Conservation (phyloP, 805 yeast species). For the Metschnikowia sp. region DNA sequence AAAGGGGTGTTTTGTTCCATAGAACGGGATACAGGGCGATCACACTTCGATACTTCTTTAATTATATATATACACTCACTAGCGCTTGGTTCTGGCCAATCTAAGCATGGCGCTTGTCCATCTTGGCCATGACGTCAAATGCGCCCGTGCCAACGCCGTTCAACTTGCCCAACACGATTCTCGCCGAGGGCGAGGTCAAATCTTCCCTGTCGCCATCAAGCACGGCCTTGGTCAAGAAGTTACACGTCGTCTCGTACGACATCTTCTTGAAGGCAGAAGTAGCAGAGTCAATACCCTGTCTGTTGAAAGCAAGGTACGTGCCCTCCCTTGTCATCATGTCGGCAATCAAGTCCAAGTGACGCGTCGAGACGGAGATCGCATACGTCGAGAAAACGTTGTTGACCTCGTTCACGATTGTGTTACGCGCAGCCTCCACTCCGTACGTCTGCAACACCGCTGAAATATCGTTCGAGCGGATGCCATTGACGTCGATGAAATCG, state of each 20-base stretch:
- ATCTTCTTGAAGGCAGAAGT: constrained; percentile 97
- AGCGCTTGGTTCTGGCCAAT: too few species aligned
- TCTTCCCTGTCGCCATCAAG: constrained; percentile 87
- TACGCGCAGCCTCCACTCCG: constrained; percentile 99
- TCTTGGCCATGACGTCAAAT: constrained; percentile 67
- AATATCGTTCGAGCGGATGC: constrained; percentile 88
- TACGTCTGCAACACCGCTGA: constrained; percentile 85
- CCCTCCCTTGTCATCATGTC: constrained; percentile 99
- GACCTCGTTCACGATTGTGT: constrained; percentile 93
- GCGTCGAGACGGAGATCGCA: constrained; percentile 86
- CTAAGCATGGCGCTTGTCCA: constrained; percentile 2
- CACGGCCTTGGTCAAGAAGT: constrained; percentile 94
- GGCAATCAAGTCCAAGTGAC: constrained; percentile 95
- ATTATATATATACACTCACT: too few species aligned
- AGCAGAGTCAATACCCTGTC: constrained; percentile 96
- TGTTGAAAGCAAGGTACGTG: constrained; percentile 89
- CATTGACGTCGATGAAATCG: constrained; percentile 85
- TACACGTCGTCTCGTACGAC: constrained; percentile 98
- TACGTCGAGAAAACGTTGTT: constrained; percentile 93
- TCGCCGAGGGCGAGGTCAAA: constrained; percentile 87
- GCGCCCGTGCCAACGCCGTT: constrained; percentile 94
- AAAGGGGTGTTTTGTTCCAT: too few species aligned
- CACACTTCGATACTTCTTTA: too few species aligned
- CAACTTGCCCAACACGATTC: constrained; percentile 88
- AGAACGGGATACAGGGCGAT: too few species aligned